phyloP scores from a whole-genome alignment of 306 rosid genomes.

The Fragaria nilgerrensis region DNA sequence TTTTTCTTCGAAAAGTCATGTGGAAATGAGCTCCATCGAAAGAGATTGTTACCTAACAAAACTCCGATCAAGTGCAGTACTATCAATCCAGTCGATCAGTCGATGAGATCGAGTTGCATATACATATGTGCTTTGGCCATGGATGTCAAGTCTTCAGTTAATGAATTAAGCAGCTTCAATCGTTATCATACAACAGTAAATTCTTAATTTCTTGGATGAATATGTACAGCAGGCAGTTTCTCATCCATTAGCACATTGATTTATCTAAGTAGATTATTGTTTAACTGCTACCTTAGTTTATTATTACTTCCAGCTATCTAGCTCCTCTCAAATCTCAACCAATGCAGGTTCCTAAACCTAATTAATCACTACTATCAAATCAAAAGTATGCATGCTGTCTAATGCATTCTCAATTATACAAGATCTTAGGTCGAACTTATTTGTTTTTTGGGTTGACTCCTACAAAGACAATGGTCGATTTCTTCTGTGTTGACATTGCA shows the following conservation, averaged over 20 bases:
- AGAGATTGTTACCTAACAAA: constrained; percentile 2
- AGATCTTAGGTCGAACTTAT: background rate
- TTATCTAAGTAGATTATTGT: background rate
- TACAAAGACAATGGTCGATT: background rate
- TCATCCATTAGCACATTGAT: background rate
- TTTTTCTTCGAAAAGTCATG: background rate
- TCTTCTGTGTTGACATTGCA: background rate
- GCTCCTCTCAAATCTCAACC: background rate
- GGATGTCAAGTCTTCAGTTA: background rate
- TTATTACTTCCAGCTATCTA: background rate
- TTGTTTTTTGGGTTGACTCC: background rate
- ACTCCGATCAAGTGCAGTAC: constrained; percentile 2
- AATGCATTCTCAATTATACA: too few species aligned
- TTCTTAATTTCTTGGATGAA: background rate
- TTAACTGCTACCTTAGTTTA: constrained; percentile 10
- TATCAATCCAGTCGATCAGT: background rate
- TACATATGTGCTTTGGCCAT: background rate
- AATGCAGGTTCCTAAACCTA: background rate
- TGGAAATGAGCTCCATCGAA: background rate
- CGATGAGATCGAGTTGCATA: background rate
- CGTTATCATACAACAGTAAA: background rate
- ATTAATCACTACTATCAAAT: too few species aligned
- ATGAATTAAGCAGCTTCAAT: background rate
- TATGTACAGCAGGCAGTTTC: background rate
- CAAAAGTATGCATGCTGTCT: too few species aligned